Base-by-base conservation (phyloP, 306 rosid genomes). In the Lathyrus aphaca region DNA sequence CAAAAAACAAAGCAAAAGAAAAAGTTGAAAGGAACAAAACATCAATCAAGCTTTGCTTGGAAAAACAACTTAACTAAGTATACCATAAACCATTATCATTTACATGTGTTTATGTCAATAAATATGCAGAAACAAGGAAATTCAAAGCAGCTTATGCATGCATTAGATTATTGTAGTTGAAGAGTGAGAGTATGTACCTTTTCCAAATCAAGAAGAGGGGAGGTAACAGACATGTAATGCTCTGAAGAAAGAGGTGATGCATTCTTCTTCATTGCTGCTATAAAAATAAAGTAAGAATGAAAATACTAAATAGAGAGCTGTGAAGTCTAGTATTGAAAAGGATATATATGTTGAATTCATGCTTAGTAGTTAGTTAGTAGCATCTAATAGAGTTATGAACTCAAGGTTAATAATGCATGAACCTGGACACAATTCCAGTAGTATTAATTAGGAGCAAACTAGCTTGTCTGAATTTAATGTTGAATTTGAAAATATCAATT, bases 141-240 rank as follows among this genome's bases (percentile, higher is more conserved):
- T 35, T 35, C 39, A 35, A 35, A 35, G 39, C 9, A 35, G 39
- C 10, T 35, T 35, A 35, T 7, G 39, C 9, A 35, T 35, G 39
- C 39, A 35, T 35, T 35, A 35, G 10, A 35, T 7, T 35, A 35
- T 10, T 29, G 59, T 55, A 59, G 68, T 7, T 49, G 64, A 60
- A 29, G 2, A 8, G 10, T 6, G 13, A 37, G 8, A 15, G 21
- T 40, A 44, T 64, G 64, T 27, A 92, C 98, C 97, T 90, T 88
- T 82, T 94, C 96, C 80, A 90, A 72, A 80, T 94, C 97, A 64
- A 91, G 77, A 35, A 94, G 97, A 80, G 98, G 97, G 44, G 83
- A 54, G 23, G 83, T 91, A 45, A 75, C 67, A 16, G 96, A 88
- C 65, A 88, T 78, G 83, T 83, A 84, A 49, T 86, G 92, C n/a